A percentile compares a stretch with the other conserved stretches of the same genome.
phyloP scores from a whole-genome alignment of 1,284 basidiomycete genomes.

The Leccinum variabile region DNA sequence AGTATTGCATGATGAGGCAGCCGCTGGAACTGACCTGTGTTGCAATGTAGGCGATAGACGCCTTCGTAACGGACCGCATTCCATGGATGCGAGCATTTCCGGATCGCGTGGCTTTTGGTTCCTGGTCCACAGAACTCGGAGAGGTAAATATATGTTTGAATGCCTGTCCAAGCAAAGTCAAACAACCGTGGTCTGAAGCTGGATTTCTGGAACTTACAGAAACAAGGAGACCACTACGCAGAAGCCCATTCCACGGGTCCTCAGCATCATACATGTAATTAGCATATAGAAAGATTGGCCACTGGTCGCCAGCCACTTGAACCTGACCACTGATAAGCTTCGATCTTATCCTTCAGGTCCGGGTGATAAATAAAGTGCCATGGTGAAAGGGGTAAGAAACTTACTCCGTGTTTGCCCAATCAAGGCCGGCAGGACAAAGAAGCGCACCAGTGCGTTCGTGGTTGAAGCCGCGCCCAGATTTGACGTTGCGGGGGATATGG shows the following conservation, averaged over 20 bases:
- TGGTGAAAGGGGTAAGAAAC: neutral
- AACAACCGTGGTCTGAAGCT: neutral
- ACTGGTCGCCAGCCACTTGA: neutral
- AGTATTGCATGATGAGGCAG: neutral
- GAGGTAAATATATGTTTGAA: neutral
- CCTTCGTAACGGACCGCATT: neutral
- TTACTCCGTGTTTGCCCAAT: neutral
- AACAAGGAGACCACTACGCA: neutral
- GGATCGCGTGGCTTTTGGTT: neutral
- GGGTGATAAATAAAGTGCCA: neutral
- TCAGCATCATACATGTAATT: neutral
- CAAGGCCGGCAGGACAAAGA: neutral
- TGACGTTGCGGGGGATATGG: neutral
- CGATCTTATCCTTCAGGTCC: neutral
- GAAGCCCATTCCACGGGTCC: neutral
- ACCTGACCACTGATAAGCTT: neutral
- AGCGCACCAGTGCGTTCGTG: neutral
- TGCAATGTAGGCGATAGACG: neutral
- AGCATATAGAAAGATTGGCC: neutral
- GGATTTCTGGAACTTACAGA: neutral
- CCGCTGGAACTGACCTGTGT: neutral
- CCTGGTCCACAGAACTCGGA: neutral
- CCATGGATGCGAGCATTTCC: neutral
- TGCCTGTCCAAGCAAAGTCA: neutral
- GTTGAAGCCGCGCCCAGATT: neutral